phyloP scores from a whole-genome alignment of 2,329 filamentous ascomycete species.

The Pyrenophora graminea region DNA sequence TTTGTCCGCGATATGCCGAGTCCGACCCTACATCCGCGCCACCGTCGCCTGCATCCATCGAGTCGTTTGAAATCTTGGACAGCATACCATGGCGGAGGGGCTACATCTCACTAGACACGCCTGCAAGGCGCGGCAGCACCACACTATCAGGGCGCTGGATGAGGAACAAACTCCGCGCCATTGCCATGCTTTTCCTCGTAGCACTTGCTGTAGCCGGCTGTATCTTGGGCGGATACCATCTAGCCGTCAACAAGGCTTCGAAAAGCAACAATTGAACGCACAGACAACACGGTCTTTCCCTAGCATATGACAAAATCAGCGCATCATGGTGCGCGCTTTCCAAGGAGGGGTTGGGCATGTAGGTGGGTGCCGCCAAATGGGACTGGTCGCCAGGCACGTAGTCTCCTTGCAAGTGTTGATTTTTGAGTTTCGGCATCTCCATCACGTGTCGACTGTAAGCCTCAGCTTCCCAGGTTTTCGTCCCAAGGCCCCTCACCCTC shows the following conservation, averaged over 20 bases:
- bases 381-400: neutral
- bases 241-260: conserved; percentile 21
- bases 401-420: neutral
- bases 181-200: conserved; percentile 26
- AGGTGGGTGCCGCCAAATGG: neutral
- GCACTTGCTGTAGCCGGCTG: conserved; percentile 27
- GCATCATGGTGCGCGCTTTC: neutral
- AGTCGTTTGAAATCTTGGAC: conserved; percentile 43
- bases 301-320: too few relatives aligned
- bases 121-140: neutral
- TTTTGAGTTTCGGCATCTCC: neutral
- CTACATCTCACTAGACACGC: conserved; percentile 24
- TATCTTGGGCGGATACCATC: conserved; percentile 23
- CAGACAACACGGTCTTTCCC: neutral
- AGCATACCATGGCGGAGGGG: conserved; percentile 39
- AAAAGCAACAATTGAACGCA: conserved; percentile 11
- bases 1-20: conserved; percentile 42
- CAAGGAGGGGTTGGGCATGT: neutral
- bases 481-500: too few relatives aligned
- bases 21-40: conserved; percentile 37
- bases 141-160: conserved; percentile 21
- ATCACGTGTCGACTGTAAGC: too few relatives aligned
- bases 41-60: conserved; percentile 41
- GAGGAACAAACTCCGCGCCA: conserved; percentile 25
- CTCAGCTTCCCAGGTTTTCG: too few relatives aligned